A percentile compares a stretch with the other conserved stretches of the same genome.
phyloP scores from a whole-genome alignment of 2,329 filamentous ascomycete species.

The Colletotrichum aenigma region DNA sequence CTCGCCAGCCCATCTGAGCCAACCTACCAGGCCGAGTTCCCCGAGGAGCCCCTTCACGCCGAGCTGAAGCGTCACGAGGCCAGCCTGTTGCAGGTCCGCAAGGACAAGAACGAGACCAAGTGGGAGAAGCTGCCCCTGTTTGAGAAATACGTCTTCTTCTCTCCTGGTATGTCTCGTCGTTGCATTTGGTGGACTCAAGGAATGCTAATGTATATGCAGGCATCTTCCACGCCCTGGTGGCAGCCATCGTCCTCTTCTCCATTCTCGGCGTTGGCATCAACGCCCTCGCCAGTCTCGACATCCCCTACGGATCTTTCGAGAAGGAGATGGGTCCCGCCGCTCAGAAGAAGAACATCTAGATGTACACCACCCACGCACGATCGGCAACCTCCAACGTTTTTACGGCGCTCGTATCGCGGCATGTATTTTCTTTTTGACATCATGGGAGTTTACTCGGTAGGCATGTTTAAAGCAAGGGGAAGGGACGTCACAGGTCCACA shows the following conservation, averaged over 20 bases:
- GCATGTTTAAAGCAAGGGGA: constrained; percentile 1
- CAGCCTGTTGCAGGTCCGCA: constrained; percentile 27
- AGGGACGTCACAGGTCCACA: neutral
- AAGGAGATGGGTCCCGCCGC: constrained; percentile 92
- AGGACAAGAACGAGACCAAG: constrained; percentile 42
- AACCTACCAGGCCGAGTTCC: constrained; percentile 69
- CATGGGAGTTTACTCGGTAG: constrained; percentile 19
- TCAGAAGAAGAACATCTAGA: constrained; percentile 90
- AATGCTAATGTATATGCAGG: constrained; percentile 52
- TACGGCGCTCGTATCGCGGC: neutral
- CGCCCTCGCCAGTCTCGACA: constrained; percentile 80
- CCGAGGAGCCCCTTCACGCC: constrained; percentile 64
- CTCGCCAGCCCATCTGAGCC: constrained; percentile 64
- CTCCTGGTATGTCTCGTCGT: constrained; percentile 66
- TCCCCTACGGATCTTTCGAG: constrained; percentile 93
- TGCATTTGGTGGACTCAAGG: neutral
- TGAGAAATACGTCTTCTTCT: constrained; percentile 94
- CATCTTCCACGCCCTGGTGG: constrained; percentile 85
- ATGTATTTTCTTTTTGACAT: constrained; percentile 12
- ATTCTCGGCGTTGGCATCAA: constrained; percentile 81
- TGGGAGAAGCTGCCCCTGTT: constrained; percentile 67
- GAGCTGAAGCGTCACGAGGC: constrained; percentile 71
- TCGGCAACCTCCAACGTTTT: neutral
- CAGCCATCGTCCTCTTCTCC: constrained; percentile 71
- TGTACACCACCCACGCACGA: constrained; percentile 30